phyloP scores from a whole-genome alignment of 2,329 filamentous ascomycete species.

The Xylariaceae sp. region DNA sequence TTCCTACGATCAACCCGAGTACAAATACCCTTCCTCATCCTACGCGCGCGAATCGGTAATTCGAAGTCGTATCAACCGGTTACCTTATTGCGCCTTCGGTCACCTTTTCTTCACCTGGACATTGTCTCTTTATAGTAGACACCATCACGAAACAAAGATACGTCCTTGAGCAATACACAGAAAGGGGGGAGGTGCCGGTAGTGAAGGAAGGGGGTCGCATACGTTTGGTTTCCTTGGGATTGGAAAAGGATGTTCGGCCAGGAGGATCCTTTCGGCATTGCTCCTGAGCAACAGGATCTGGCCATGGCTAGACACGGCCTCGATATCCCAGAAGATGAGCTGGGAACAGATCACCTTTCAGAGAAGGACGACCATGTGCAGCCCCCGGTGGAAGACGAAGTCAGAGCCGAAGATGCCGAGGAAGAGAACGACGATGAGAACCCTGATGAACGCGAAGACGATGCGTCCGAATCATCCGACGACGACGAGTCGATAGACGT shows the following conservation, averaged over 20 bases:
- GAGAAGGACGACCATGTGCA: constrained; percentile 28
- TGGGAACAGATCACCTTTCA: neutral
- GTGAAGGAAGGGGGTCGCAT: neutral
- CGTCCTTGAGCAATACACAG: neutral
- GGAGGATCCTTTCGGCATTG: constrained; percentile 22
- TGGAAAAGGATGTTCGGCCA: constrained; percentile 9
- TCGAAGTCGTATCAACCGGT: neutral
- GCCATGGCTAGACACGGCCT: constrained; percentile 32
- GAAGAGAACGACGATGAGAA: constrained; percentile 38
- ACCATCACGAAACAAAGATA: neutral
- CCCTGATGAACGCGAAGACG: constrained; percentile 36
- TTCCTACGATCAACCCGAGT: neutral
- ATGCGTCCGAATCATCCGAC: constrained; percentile 45
- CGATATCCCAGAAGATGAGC: constrained; percentile 34
- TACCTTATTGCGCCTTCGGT: neutral
- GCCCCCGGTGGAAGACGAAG: constrained; percentile 30
- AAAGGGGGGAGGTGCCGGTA: constrained; percentile 6
- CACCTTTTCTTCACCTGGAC: neutral
- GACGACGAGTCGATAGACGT: constrained; percentile 61
- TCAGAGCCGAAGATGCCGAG: constrained; percentile 33
- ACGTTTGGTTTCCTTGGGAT: neutral
- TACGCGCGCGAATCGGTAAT: neutral
- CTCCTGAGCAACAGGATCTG: constrained; percentile 22
- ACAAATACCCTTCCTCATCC: neutral
- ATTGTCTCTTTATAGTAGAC: neutral